phyloP scores from a whole-genome alignment of 495 filamentous ascomycete genomes.

The Poronia punctata region DNA sequence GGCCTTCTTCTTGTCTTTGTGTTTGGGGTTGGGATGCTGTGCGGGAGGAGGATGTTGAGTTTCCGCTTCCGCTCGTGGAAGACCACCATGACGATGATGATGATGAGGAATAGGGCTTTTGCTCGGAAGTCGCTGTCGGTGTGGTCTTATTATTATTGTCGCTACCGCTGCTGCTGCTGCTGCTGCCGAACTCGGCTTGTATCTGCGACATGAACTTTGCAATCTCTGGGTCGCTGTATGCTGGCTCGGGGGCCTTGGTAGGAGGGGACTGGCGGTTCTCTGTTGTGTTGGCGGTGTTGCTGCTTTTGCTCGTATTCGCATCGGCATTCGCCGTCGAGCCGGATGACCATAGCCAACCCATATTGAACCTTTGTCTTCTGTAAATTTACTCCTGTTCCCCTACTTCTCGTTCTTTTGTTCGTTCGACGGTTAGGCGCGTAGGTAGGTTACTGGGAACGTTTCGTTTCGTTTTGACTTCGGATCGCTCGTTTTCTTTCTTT shows the following conservation, averaged over 20 bases:
- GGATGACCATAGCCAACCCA: slow-evolving; percentile 49
- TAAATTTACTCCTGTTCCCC: not conserved
- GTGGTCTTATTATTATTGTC: not conserved
- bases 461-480: too few relatives aligned
- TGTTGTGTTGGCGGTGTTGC: slow-evolving; percentile 6
- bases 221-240: slow-evolving; percentile 32
- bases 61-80: not conserved
- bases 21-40: slow-evolving; percentile 6
- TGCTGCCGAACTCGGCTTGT: slow-evolving; percentile 21
- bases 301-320: not conserved
- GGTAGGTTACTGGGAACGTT: too few relatives aligned
- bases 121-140: not conserved
- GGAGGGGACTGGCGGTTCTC: slow-evolving; percentile 8
- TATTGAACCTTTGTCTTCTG: slow-evolving; percentile 20
- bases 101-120: slow-evolving; percentile 2
- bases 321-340: slow-evolving; percentile 10
- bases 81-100: slow-evolving; percentile 8
- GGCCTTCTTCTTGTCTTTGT: not conserved
- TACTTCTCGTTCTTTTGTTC: too few relatives aligned
- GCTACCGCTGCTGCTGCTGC: not conserved
- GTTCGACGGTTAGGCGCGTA: too few relatives aligned
- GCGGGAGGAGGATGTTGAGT: slow-evolving; percentile 14
- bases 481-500: too few relatives aligned
- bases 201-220: slow-evolving; percentile 36
- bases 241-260: slow-evolving; percentile 12